Evolutionary conservation across 345 rosid species (phyloP).

Genomic region (Triadica sebifera): DNA sequence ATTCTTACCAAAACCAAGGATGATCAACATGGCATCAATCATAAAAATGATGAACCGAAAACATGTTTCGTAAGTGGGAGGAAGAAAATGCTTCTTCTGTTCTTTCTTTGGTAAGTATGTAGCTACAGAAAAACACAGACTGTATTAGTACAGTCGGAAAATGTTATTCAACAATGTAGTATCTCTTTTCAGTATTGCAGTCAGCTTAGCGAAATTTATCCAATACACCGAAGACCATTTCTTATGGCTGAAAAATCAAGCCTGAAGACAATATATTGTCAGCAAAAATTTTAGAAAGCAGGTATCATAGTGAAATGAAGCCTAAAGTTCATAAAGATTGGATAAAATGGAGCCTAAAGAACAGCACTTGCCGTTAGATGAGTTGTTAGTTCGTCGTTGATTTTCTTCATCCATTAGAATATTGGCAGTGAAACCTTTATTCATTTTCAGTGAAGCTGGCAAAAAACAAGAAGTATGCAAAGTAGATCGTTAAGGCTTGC

Average conservation of each 20-base stretch:
- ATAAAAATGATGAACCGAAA: not conserved
- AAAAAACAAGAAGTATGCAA: not conserved
- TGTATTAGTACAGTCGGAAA: not conserved
- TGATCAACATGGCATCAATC: not conserved
- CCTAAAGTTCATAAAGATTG: too few species aligned
- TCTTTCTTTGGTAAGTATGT: not conserved
- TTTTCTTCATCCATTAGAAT: slow-evolving; percentile 1
- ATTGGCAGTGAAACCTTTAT: not conserved
- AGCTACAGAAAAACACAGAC: not conserved
- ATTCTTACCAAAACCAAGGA: slow-evolving; percentile 12
- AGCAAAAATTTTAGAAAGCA: too few species aligned
- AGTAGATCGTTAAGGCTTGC: too few species aligned
- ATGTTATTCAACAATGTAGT: too few species aligned
- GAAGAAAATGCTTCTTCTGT: not conserved
- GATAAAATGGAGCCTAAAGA: not conserved
- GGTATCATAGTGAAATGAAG: too few species aligned
- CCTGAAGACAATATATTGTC: too few species aligned
- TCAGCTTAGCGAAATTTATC: too few species aligned
- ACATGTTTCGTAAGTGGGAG: not conserved
- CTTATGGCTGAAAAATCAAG: too few species aligned
- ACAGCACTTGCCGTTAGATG: not conserved
- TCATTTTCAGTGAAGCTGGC: not conserved
- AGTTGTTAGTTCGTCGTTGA: not conserved
- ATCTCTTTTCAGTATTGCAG: too few species aligned
- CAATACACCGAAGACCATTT: too few species aligned